phyloP scores from a whole-genome alignment of 495 filamentous ascomycete genomes.

The Sordaria brevicollis region DNA sequence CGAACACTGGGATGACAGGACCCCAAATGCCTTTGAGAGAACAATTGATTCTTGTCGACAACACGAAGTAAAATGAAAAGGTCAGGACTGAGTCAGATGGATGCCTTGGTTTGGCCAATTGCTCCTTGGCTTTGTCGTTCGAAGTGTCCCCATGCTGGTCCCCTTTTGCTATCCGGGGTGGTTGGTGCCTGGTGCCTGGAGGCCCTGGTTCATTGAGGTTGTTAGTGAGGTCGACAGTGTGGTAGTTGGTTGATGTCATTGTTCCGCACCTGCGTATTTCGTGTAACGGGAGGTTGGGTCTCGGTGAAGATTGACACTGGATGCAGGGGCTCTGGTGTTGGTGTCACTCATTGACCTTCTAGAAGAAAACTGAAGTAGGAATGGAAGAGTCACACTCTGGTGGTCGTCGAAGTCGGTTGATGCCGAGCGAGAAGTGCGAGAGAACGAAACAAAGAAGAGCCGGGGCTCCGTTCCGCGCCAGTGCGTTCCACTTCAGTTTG shows the following conservation, averaged over 20 bases:
- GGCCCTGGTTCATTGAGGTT: background rate
- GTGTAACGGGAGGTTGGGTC: background rate
- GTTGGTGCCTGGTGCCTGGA: background rate
- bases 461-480: background rate
- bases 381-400: background rate
- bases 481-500: too few species aligned
- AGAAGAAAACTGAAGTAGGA: background rate
- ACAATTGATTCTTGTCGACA: background rate
- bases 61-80: background rate
- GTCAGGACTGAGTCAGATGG: background rate
- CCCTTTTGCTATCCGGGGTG: background rate
- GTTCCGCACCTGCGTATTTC: background rate
- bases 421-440: background rate
- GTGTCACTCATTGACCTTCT: background rate
- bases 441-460: background rate
- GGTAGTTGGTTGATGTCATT: background rate
- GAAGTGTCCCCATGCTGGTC: background rate
- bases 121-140: background rate
- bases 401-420: background rate
- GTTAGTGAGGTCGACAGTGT: too few species aligned
- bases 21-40: background rate
- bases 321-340: background rate
- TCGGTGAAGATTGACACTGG: background rate
- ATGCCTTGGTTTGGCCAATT: background rate
- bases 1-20: background rate